Percentiles rank a stretch among this genome's conserved stretches.
Conservation (phyloP, 2,329 filamentous ascomycete genomes). For the Microdochium bolleyi region DNA sequence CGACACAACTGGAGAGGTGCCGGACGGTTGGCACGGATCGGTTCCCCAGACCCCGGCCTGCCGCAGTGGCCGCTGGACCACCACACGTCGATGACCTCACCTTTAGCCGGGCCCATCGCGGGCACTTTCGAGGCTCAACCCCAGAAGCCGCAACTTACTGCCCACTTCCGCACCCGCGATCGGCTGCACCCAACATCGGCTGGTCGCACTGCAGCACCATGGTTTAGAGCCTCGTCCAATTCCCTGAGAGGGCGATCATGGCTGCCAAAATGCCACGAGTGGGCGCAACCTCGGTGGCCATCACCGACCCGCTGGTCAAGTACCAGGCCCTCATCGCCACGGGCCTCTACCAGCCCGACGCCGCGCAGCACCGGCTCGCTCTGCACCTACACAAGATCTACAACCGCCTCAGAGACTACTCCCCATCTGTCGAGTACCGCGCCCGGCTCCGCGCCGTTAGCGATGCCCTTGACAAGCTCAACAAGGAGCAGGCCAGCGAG, state of each 20-base stretch:
- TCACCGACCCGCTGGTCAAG: constrained; percentile 68
- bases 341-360: constrained; percentile 59
- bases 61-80: neutral
- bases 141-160: neutral
- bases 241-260: neutral
- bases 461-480: constrained; percentile 29
- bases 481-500: constrained; percentile 17
- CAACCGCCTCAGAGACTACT: constrained; percentile 67
- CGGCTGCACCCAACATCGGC: too few relatives aligned
- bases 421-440: constrained; percentile 62
- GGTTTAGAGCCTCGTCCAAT: neutral
- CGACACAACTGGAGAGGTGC: too few relatives aligned
- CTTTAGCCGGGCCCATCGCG: neutral
- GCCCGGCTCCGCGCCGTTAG: constrained; percentile 55
- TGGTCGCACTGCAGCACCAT: neutral
- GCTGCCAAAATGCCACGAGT: neutral
- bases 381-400: constrained; percentile 74
- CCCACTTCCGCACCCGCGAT: too few relatives aligned
- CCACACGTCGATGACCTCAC: neutral
- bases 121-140: neutral
- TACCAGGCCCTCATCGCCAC: constrained; percentile 66
- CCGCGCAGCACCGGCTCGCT: constrained; percentile 64
- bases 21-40: neutral
- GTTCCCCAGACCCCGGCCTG: neutral
- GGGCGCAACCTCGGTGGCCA: constrained; percentile 39